Evolutionary conservation across 2,329 filamentous ascomycete species (phyloP).

Genomic region (Fusarium proliferatum): DNA sequence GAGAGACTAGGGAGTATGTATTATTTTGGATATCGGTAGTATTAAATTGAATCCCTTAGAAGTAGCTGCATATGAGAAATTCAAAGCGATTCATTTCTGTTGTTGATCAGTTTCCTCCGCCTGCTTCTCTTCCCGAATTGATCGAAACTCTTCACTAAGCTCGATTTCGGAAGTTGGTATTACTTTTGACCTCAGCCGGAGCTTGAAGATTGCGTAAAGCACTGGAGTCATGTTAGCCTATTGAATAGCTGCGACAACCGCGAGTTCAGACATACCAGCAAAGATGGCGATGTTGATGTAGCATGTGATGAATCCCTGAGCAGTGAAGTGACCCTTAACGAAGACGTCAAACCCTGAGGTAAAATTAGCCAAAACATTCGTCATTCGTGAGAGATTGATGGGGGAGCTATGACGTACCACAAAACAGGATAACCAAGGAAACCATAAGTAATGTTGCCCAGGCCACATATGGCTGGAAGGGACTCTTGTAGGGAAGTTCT

Average conservation of each 20-base stretch:
- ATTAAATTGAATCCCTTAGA: fast-evolving
- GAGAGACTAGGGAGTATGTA: too few relatives aligned
- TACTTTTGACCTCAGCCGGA: fast-evolving
- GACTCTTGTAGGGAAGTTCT: not conserved
- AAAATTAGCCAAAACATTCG: fast-evolving
- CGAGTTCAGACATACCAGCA: not conserved
- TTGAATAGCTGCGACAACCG: fast-evolving
- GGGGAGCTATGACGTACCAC: not conserved
- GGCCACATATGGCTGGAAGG: not conserved
- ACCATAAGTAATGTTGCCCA: not conserved
- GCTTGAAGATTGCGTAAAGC: not conserved
- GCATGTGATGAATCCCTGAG: not conserved
- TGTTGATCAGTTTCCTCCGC: not conserved
- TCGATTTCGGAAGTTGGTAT: not conserved
- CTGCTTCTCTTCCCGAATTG: not conserved
- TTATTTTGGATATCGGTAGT: fast-evolving
- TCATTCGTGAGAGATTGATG: fast-evolving
- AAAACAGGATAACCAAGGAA: not conserved
- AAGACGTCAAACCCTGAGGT: not conserved
- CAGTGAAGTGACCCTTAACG: not conserved
- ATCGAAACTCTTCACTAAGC: not conserved
- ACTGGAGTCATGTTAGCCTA: not conserved
- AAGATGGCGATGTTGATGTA: not conserved
- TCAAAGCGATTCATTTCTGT: too few relatives aligned
- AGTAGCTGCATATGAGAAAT: fast-evolving